A percentile compares a stretch with the other conserved stretches of the same genome.
Conservation (phyloP, 2,329 filamentous ascomycete species). For the Ophiostoma himal-ulmi region DNA sequence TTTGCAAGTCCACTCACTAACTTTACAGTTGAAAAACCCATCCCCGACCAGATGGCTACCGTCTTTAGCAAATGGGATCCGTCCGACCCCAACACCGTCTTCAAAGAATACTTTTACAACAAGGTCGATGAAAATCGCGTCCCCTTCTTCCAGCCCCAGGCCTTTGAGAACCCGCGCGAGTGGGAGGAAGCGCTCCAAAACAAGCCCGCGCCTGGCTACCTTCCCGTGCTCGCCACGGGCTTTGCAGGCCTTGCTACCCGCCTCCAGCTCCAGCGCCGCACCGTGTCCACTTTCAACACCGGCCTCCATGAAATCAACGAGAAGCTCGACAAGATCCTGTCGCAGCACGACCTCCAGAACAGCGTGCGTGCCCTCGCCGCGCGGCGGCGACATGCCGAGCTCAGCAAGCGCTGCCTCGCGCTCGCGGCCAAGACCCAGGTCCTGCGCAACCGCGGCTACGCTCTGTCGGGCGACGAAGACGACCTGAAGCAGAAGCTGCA, state of each 20-base stretch:
- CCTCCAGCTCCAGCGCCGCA: slow-evolving; percentile 64
- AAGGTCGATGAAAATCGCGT: slow-evolving; percentile 67
- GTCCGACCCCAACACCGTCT: slow-evolving; percentile 59
- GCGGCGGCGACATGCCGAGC: slow-evolving; percentile 63
- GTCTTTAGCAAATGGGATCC: slow-evolving; percentile 72
- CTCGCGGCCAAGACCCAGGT: slow-evolving; percentile 77
- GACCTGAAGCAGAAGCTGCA: slow-evolving; percentile 67
- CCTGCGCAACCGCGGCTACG: slow-evolving; percentile 73
- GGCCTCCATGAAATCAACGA: slow-evolving; percentile 75
- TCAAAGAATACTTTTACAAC: slow-evolving; percentile 85
- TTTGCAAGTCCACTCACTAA: background rate
- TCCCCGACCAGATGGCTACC: slow-evolving; percentile 66
- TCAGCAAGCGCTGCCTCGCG: slow-evolving; percentile 66
- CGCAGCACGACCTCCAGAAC: slow-evolving; percentile 69
- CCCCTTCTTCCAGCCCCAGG: slow-evolving; percentile 67
- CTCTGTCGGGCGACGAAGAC: slow-evolving; percentile 72
- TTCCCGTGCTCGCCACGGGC: slow-evolving; percentile 69
- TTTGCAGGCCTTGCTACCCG: slow-evolving; percentile 67
- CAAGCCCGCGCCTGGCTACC: slow-evolving; percentile 69
- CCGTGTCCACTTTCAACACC: slow-evolving; percentile 63
- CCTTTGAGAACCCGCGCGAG: slow-evolving; percentile 66
- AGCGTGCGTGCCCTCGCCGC: slow-evolving; percentile 69
- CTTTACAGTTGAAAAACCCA: slow-evolving; percentile 58
- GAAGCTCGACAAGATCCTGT: slow-evolving; percentile 64
- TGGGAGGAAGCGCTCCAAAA: slow-evolving; percentile 80